phyloP scores from a whole-genome alignment of 2,329 filamentous ascomycete genomes.

The Arthrobotrys conoides region DNA sequence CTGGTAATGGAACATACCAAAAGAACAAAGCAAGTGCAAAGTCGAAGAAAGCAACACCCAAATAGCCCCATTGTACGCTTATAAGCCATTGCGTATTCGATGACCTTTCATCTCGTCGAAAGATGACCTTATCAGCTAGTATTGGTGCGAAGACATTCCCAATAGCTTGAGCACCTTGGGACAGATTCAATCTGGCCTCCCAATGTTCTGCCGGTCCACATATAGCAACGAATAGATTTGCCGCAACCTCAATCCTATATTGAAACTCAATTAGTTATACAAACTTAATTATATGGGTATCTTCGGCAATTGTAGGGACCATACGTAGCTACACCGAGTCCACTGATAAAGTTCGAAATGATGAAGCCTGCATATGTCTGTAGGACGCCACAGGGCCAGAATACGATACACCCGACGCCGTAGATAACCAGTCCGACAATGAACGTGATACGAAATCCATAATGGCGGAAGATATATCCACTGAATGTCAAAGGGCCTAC shows the following conservation, averaged over 20 bases:
- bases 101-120: constrained; percentile 68
- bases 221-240: constrained; percentile 79
- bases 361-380: constrained; percentile 79
- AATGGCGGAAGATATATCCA: constrained; percentile 76
- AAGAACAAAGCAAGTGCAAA: constrained; percentile 77
- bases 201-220: constrained; percentile 82
- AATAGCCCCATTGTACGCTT: constrained; percentile 83
- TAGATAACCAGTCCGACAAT: constrained; percentile 81
- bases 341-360: constrained; percentile 57
- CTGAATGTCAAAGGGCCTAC: constrained; percentile 67
- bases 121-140: constrained; percentile 80
- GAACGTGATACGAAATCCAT: constrained; percentile 85
- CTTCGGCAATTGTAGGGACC: not conserved
- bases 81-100: constrained; percentile 73
- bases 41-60: constrained; percentile 83
- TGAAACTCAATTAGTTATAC: constrained; percentile 73
- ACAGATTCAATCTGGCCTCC: constrained; percentile 82
- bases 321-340: constrained; percentile 57
- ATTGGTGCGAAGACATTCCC: constrained; percentile 81
- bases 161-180: constrained; percentile 83
- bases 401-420: constrained; percentile 81
- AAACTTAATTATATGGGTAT: constrained; percentile 63
- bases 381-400: constrained; percentile 84
- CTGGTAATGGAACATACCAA: constrained; percentile 74
- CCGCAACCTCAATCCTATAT: constrained; percentile 82